Conservation (phyloP, 1,284 basidiomycete species). For the Pascua sp. region DNA sequence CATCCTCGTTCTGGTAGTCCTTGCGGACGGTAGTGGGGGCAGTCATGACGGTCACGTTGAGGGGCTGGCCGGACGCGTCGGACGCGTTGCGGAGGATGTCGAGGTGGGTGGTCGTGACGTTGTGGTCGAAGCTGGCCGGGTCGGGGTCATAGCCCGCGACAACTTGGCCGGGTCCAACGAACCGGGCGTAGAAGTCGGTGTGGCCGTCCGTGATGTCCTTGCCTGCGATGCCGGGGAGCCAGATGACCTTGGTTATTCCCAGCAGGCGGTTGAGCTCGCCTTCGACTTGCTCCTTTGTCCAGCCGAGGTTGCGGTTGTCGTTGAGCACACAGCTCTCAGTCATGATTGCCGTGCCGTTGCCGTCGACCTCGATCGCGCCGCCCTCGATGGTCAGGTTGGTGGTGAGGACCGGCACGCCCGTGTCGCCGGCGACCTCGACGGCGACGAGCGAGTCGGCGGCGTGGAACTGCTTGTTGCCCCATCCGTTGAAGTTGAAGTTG, state of each 20-base stretch:
- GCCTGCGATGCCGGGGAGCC: conserved; percentile 5
- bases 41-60: conserved; percentile 1
- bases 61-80: not conserved
- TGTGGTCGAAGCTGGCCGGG: conserved; percentile 3
- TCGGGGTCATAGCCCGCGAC: conserved; percentile 5
- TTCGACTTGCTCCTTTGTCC: conserved; percentile 2
- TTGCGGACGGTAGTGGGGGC: not conserved
- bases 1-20: not conserved
- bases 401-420: not conserved
- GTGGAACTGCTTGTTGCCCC: conserved; percentile 6
- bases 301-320: conserved; percentile 7
- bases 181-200: conserved; percentile 5
- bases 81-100: conserved; percentile 6
- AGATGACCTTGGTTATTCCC: conserved; percentile 8
- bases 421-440: not conserved
- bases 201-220: conserved; percentile 8
- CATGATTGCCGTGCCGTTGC: conserved; percentile 6
- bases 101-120: conserved; percentile 4
- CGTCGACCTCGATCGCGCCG: conserved; percentile 11
- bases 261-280: conserved; percentile 1
- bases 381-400: conserved; percentile 4
- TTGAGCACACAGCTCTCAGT: conserved; percentile 11
- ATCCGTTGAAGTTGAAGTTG: conserved; percentile 7
- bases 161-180: not conserved
- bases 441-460: conserved; percentile 1